phyloP scores from a whole-genome alignment of 345 rosid species.

The Eucalyptus curtisii region DNA sequence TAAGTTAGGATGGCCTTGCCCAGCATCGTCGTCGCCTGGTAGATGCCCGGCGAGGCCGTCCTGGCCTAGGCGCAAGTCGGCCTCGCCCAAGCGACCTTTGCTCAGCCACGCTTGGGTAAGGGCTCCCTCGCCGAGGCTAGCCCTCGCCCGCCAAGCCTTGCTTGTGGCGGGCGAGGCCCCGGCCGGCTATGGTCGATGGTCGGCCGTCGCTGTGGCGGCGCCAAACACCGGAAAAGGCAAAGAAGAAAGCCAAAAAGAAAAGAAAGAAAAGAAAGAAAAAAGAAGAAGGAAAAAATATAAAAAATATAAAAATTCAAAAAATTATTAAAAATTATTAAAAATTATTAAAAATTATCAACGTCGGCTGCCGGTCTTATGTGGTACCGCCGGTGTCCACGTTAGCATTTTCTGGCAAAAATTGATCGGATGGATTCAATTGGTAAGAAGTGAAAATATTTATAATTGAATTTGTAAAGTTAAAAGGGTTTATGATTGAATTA shows the following conservation, averaged over 20 bases:
- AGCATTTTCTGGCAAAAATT: too few species aligned
- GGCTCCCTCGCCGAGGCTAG: accelerated
- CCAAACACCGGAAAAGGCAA: accelerated
- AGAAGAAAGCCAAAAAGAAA: too few species aligned
- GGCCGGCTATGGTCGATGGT: accelerated
- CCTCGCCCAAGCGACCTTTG: accelerated
- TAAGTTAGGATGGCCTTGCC: too few species aligned
- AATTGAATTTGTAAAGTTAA: accelerated
- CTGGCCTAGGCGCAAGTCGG: accelerated
- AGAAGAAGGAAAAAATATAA: too few species aligned
- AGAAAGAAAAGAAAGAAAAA: accelerated
- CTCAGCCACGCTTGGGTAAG: accelerated
- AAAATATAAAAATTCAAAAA: too few species aligned
- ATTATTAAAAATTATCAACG: too few species aligned
- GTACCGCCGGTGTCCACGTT: accelerated
- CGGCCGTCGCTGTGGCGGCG: accelerated
- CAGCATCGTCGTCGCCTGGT: accelerated
- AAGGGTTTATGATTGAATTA: accelerated
- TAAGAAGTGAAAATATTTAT: too few species aligned
- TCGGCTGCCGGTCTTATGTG: accelerated
- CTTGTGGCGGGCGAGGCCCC: accelerated
- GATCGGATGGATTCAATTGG: accelerated
- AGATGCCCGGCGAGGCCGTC: accelerated
- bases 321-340: too few species aligned
- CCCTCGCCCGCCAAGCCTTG: accelerated